These are phyloP conservation scores for Backusella psychrophila DNA, from an alignment of 192 early-diverging fungal species.

Conservation along the genomic window DNA sequence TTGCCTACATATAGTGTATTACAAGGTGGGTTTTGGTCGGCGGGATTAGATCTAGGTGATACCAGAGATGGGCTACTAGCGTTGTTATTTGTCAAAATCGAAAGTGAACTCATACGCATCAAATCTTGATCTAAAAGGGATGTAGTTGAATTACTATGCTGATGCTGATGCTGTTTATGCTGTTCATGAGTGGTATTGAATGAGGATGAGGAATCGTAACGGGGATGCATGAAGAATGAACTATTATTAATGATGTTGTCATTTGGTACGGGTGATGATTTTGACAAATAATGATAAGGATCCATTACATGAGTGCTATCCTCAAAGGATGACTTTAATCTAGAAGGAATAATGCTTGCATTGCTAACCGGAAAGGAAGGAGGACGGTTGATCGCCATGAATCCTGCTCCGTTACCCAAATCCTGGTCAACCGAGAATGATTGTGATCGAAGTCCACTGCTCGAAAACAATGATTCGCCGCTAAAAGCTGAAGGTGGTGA, in stretches of 20 bases:
- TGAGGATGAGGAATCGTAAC: conserved; percentile 36
- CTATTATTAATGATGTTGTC: conserved; percentile 9
- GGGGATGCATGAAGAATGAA: conserved; percentile 14
- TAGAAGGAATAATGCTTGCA: not conserved
- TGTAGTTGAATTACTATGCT: not conserved
- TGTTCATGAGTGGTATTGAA: conserved; percentile 32
- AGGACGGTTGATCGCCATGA: not conserved
- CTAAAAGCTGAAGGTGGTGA: conserved; percentile 31
- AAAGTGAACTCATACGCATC: conserved; percentile 28
- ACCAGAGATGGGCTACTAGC: not conserved
- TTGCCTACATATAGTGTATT: conserved; percentile 99
- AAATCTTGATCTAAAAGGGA: not conserved
- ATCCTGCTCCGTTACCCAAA: not conserved
- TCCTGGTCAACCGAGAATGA: conserved; percentile 33
- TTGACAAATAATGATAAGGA: conserved; percentile 29
- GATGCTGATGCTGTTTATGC: conserved; percentile 8
- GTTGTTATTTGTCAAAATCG: conserved; percentile 39
- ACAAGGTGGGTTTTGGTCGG: conserved; percentile 97
- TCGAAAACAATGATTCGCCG: conserved; percentile 34
- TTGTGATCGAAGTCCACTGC: conserved; percentile 23
- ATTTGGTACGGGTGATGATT: conserved; percentile 26
- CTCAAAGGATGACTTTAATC: not conserved
- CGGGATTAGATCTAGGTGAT: conserved; percentile 49
- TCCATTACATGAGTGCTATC: not conserved
- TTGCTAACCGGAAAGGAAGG: not conserved